Base-by-base conservation (phyloP, 2,329 filamentous ascomycete genomes). In the Claviceps quebecensis region DNA sequence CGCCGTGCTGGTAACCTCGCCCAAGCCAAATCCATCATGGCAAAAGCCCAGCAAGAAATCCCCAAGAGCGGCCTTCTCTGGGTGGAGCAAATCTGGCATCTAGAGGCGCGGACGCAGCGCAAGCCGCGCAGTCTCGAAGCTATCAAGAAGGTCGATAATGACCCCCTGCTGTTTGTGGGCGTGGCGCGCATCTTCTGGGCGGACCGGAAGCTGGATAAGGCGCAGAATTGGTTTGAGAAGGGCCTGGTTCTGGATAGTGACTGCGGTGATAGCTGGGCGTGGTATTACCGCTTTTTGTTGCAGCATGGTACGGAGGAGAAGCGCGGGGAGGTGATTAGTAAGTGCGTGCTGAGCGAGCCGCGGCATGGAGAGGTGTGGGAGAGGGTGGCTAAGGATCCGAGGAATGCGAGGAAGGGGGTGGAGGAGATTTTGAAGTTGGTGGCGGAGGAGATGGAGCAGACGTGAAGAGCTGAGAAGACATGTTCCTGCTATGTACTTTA, bases 271-370 rank as follows among this genome's bases (percentile, higher is more conserved):
- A 86, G 83, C 11, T 98, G 94, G 94, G 91, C 89, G 19, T 98
- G 91, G 91, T 98, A 96, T 67, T 93, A 89, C 67, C 90, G 91
- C 67, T 98, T 97, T 66, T 64, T 97, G 57, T 65, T 82, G 58
- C 87, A 96, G 73, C 90, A 98, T 69, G 94, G 93, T 9, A 96
- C 89, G 5, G 84, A 88, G 52, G 91, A 95, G 73, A 98, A 97
- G 81, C 77, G 85, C 61, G 78, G 74, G 34, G 93, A 97, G 63
- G 84, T 96, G 36, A 66, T 95, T 5, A 74, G 74, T 52, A 95
- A 95, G 70, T 90, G 87, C 59, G 74, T 86, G 36, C 70, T 84
- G 47, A 90, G 83, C 52, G 93, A 97, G 67, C 94, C 94, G 3
- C 82, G 83, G 60, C 89, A 98, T 66, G 93, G 93, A 14, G 93